Percentiles rank a stretch among this genome's conserved stretches.
Conservation (phyloP, 192 early-diverging fungal genomes). For the Anaeromyces robustus region DNA sequence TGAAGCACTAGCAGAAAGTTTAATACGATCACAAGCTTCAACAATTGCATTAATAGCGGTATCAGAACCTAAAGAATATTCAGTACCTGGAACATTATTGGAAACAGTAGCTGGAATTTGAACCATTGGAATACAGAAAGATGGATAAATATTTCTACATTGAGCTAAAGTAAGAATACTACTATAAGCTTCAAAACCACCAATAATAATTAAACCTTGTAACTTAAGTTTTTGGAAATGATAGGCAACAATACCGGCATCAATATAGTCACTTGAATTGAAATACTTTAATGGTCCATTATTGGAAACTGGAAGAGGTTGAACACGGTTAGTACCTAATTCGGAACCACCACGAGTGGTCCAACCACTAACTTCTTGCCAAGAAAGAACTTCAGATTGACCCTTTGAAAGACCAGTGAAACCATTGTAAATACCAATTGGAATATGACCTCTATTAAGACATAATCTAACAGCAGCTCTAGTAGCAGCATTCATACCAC, state of each 20-base stretch:
- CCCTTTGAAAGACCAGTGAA: constrained; percentile 76
- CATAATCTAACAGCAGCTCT: constrained; percentile 68
- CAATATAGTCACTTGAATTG: constrained; percentile 20
- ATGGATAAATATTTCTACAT: constrained; percentile 64
- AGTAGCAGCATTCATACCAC: constrained; percentile 94
- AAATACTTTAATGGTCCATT: background rate
- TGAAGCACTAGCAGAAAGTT: constrained; percentile 78
- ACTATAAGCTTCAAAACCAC: constrained; percentile 90
- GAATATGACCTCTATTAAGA: constrained; percentile 71
- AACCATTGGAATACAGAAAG: constrained; percentile 86
- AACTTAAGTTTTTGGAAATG: constrained; percentile 81
- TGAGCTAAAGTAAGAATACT: constrained; percentile 54
- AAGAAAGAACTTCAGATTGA: constrained; percentile 59
- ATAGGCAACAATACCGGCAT: constrained; percentile 79
- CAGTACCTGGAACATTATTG: constrained; percentile 96
- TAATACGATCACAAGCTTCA: constrained; percentile 75
- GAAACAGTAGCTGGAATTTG: constrained; percentile 88
- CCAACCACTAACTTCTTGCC: constrained; percentile 82
- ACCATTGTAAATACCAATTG: constrained; percentile 81
- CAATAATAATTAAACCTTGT: constrained; percentile 80
- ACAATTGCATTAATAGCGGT: constrained; percentile 92
- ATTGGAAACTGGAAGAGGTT: constrained; percentile 47
- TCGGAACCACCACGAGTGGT: constrained; percentile 76
- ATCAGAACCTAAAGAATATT: constrained; percentile 83
- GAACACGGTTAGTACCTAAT: constrained; percentile 86